Evolutionary conservation across 441 rosid species (phyloP).

Genomic region (Syzygium syzygioides): DNA sequence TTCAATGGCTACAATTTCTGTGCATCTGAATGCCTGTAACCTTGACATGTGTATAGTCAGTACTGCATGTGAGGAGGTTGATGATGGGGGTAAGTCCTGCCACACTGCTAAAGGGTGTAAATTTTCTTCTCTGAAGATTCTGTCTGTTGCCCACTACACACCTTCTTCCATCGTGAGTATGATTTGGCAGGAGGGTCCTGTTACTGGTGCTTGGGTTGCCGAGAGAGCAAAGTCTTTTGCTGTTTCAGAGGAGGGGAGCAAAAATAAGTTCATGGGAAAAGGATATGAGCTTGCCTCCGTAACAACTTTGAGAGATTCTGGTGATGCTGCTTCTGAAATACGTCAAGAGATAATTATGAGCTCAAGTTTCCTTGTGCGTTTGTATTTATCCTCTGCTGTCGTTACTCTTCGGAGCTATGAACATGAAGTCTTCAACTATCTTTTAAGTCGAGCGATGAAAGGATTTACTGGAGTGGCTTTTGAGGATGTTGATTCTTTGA

Average conservation of each 20-base stretch:
- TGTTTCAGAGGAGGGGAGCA: constrained; percentile 47
- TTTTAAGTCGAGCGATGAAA: constrained; percentile 45
- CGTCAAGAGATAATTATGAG: constrained; percentile 64
- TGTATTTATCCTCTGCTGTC: constrained; percentile 40
- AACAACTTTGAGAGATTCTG: constrained; percentile 49
- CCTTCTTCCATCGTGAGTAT: constrained; percentile 55
- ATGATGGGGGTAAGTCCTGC: constrained; percentile 24
- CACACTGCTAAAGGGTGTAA: constrained; percentile 18
- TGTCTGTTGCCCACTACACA: constrained; percentile 41
- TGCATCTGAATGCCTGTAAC: constrained; percentile 52
- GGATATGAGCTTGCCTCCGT: constrained; percentile 74
- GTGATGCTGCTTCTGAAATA: constrained; percentile 43
- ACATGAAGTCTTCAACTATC: constrained; percentile 34
- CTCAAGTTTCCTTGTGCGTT: constrained; percentile 55
- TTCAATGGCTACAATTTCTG: constrained; percentile 35
- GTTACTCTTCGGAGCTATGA: constrained; percentile 46
- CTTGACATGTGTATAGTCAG: constrained; percentile 56
- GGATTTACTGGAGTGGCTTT: constrained; percentile 32
- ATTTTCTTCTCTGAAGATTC: constrained; percentile 47
- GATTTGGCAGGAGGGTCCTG: constrained; percentile 74
- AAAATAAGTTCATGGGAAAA: constrained; percentile 36
- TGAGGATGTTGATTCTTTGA: constrained; percentile 18
- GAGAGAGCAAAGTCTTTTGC: constrained; percentile 80
- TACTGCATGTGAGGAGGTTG: constrained; percentile 25
- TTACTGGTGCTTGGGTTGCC: constrained; percentile 62